A percentile compares a stretch with the other conserved stretches of the same genome.
phyloP scores from a whole-genome alignment of 257 asterid genomes.

The Primulina eburnea region DNA sequence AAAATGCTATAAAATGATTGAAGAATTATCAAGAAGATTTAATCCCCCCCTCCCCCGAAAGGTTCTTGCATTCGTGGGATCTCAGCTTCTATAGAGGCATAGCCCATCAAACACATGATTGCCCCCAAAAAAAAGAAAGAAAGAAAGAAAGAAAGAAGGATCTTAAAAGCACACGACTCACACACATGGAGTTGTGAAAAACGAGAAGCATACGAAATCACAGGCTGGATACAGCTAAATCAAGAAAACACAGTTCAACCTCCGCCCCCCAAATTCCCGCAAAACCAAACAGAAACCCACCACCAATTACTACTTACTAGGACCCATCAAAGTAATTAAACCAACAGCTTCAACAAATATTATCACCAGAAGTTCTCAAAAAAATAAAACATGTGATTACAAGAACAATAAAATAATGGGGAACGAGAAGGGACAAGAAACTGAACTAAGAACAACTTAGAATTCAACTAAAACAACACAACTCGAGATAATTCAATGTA shows the following conservation, averaged over 20 bases:
- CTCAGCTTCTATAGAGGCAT: slow-evolving; percentile 25
- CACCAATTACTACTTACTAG: no score
- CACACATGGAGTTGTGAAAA: slow-evolving; percentile 22
- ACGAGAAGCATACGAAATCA: slow-evolving; percentile 10
- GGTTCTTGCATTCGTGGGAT: slow-evolving; percentile 33
- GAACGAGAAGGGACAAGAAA: background rate
- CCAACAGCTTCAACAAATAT: background rate
- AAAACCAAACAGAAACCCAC: slow-evolving; percentile 11
- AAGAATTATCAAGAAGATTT: slow-evolving; percentile 36
- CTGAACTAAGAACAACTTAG: background rate
- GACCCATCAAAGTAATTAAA: background rate
- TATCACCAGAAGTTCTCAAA: background rate
- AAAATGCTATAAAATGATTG: slow-evolving; percentile 21
- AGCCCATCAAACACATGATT: slow-evolving; percentile 30
- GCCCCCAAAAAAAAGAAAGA: slow-evolving; percentile 3
- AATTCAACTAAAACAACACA: background rate
- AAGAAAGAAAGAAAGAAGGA: background rate
- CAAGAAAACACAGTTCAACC: slow-evolving; percentile 3
- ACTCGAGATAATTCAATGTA: background rate
- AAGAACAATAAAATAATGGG: background rate
- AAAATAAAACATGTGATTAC: background rate
- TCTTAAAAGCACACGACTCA: slow-evolving; percentile 28
- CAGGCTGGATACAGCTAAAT: slow-evolving; percentile 21
- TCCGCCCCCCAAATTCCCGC: slow-evolving; percentile 2
- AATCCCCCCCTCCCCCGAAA: slow-evolving; percentile 24